Evolutionary conservation across 108 stramenopile species (phyloP).

Genomic region (Skeletonema potamos): DNA sequence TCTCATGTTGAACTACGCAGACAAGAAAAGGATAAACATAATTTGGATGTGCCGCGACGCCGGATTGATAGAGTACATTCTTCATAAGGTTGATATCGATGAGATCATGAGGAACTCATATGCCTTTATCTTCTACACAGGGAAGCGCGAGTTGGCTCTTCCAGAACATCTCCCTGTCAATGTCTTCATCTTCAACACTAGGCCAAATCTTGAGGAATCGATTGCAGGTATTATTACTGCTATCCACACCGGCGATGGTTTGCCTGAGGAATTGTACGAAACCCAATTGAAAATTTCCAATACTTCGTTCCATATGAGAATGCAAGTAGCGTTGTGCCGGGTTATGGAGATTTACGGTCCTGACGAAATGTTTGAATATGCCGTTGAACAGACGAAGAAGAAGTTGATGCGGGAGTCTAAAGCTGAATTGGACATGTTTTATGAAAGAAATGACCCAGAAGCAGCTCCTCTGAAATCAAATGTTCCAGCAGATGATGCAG

Average conservation of each 20-base stretch:
- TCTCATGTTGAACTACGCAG: neutral
- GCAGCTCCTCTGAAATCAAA: too few relatives aligned
- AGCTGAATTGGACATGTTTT: neutral
- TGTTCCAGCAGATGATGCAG: neutral
- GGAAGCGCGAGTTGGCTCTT: constrained; percentile 4
- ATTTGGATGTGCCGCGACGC: constrained; percentile 10
- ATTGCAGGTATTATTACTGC: constrained; percentile 1
- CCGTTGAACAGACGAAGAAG: constrained; percentile 2
- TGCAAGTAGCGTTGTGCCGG: neutral
- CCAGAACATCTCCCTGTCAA: constrained; percentile 4
- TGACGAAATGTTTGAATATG: constrained; percentile 3
- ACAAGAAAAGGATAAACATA: constrained; percentile 1
- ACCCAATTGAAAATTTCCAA: neutral
- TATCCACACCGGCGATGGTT: neutral
- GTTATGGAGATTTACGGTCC: neutral
- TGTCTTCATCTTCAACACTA: neutral
- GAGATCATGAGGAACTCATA: neutral
- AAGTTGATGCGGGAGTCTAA: neutral
- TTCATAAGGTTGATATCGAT: neutral
- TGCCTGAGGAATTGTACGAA: constrained; percentile 7
- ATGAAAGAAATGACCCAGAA: neutral
- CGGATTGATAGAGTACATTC: constrained; percentile 5
- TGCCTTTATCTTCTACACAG: constrained; percentile 19
- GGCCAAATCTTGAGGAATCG: constrained; percentile 5
- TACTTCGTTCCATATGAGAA: neutral